These are phyloP conservation scores for Colletotrichum magnum DNA, from an alignment of 2,329 filamentous ascomycete genomes.

Conservation along the genomic window DNA sequence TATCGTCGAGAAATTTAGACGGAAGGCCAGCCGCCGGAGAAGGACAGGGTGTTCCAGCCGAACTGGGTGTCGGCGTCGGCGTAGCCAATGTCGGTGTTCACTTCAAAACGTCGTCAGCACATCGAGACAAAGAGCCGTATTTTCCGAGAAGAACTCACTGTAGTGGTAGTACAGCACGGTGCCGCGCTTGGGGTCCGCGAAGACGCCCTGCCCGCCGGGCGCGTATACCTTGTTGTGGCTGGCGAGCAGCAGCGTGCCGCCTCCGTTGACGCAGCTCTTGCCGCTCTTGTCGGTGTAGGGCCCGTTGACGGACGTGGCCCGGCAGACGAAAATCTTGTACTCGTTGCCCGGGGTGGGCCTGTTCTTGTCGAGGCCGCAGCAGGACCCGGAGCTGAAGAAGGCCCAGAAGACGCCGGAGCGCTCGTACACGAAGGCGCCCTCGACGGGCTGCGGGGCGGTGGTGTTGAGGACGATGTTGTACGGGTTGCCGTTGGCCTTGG, in stretches of 20 bases:
- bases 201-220: slow-evolving; percentile 72
- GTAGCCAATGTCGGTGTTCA: slow-evolving; percentile 52
- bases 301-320: slow-evolving; percentile 65
- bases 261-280: slow-evolving; percentile 68
- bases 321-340: slow-evolving; percentile 77
- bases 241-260: slow-evolving; percentile 73
- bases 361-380: slow-evolving; percentile 70
- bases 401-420: slow-evolving; percentile 73
- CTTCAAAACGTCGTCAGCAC: slow-evolving; percentile 19
- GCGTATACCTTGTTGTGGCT: slow-evolving; percentile 74
- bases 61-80: slow-evolving; percentile 62
- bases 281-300: slow-evolving; percentile 71
- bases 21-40: slow-evolving; percentile 64
- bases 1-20: slow-evolving; percentile 11
- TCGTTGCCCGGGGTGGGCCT: slow-evolving; percentile 70
- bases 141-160: background rate
- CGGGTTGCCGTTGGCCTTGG: slow-evolving; percentile 45
- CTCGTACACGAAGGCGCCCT: slow-evolving; percentile 70
- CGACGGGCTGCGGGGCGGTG: slow-evolving; percentile 64
- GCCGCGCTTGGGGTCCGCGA: slow-evolving; percentile 49
- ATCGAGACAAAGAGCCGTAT: too few species aligned
- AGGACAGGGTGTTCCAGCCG: slow-evolving; percentile 65
- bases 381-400: slow-evolving; percentile 73
- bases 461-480: slow-evolving; percentile 69
- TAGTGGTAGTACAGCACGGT: slow-evolving; percentile 62